Evolutionary conservation across 2,329 filamentous ascomycete species (phyloP).

Genomic region (Ascochyta pisi): DNA sequence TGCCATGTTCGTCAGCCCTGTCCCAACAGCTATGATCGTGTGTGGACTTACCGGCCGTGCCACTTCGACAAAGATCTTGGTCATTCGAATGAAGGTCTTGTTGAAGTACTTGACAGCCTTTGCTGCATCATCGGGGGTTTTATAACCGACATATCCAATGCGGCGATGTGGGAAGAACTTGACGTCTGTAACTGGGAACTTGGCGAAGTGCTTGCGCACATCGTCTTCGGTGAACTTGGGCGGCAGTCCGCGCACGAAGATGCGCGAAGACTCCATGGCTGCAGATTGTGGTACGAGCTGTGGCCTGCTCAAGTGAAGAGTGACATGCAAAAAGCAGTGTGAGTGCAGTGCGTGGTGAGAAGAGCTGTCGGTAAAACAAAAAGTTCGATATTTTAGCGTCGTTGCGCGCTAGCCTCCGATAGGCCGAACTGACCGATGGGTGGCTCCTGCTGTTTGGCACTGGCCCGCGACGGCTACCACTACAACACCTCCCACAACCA

Average conservation of each 20-base stretch:
- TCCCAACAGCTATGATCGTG: not conserved
- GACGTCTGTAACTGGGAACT: conserved; percentile 83
- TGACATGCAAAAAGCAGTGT: conserved; percentile 9
- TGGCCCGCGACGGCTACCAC: conserved; percentile 1
- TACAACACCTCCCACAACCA: conserved; percentile 13
- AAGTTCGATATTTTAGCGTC: conserved; percentile 19
- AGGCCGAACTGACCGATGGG: conserved; percentile 9
- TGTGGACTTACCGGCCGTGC: conserved; percentile 73
- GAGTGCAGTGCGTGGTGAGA: conserved; percentile 13
- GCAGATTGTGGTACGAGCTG: conserved; percentile 7
- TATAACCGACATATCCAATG: conserved; percentile 96
- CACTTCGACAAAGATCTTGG: conserved; percentile 87
- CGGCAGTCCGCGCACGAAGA: conserved; percentile 76
- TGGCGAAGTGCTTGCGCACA: conserved; percentile 87
- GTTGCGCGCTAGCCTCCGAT: conserved; percentile 14
- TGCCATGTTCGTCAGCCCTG: conserved; percentile 38
- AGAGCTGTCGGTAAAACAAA: conserved; percentile 8
- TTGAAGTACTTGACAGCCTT: conserved; percentile 95
- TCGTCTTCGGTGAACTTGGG: conserved; percentile 84
- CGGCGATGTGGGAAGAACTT: conserved; percentile 88
- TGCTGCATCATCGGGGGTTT: conserved; percentile 77
- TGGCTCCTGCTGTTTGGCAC: conserved; percentile 17
- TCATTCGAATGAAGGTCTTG: conserved; percentile 93
- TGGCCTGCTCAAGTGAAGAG: conserved; percentile 25
- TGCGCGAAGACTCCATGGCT: conserved; percentile 75